Base-by-base conservation (phyloP, 345 rosid genomes). In the Raphanus raphanistrum region DNA sequence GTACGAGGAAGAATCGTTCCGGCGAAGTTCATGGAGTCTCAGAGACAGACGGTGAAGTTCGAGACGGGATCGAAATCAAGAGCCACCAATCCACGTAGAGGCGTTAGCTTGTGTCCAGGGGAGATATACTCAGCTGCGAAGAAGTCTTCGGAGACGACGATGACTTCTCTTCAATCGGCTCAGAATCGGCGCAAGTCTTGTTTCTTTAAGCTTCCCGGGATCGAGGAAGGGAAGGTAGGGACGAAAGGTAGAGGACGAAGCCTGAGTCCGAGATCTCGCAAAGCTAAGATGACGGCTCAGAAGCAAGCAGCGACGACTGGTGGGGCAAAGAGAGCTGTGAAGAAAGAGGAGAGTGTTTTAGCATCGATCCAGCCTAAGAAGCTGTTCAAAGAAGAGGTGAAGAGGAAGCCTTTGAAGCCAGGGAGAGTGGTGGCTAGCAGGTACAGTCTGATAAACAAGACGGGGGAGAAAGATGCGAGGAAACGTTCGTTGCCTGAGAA, bases 111-210 rank as follows among this genome's bases (percentile, higher is more conserved):
- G 62, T 96, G 99, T 50, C 99, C 99, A 3, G 82, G 83, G 15
- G 98, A 95, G 88, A 91, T 95, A 8, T 83, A 75, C 73, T 82
- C 89, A 6, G 87, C 85, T 0, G 25, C 75, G 3, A 78, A 73
- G 8, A 91, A 82, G 77, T 79, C 21, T 21, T 21, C 82, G 7
- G 92, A 84, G 54, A 80, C 84, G 54, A 80, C 84, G 16, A 83
- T 84, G 67, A 88, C 98, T 41, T 93, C 97, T 2, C 77, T 85
- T 68, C 87, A 82, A 74, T 85, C 96, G 4, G 84, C 84, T 68
- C 89, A 86, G 87, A 89, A 70, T 73, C 88, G 98, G 8, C 85
- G 99, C 29, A 90, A 90, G 70, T 92, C 98, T 3, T 95, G 98
- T 82, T 92, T 95, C 78, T 92, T 90, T 78, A 92, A 91, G 84